Evolutionary conservation across 805 yeast genomes (phyloP).

Genomic region (Torulaspora quercuum): DNA sequence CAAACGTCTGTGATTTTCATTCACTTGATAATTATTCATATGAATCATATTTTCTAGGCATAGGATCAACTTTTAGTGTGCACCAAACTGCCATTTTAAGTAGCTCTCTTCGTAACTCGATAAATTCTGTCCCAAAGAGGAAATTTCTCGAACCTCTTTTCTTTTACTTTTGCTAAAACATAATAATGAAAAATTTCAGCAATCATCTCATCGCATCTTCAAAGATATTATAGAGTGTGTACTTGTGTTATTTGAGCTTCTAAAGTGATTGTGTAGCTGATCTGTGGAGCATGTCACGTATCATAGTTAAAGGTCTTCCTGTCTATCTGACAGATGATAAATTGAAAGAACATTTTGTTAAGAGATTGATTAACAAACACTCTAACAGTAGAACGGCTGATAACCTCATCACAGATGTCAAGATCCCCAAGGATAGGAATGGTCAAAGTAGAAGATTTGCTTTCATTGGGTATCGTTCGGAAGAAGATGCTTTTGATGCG

Average conservation of each 20-base stretch:
- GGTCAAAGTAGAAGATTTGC: conserved; percentile 94
- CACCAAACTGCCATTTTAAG: background rate
- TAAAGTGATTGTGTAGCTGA: too few relatives aligned
- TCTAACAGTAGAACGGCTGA: conserved; percentile 27
- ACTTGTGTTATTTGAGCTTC: too few relatives aligned
- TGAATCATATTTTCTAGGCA: too few relatives aligned
- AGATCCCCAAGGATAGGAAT: conserved; percentile 69
- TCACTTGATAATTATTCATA: too few relatives aligned
- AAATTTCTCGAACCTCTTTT: too few relatives aligned
- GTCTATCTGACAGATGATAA: conserved; percentile 70
- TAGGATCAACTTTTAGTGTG: too few relatives aligned
- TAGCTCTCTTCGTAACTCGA: too few relatives aligned
- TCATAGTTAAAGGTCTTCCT: conserved; percentile 89
- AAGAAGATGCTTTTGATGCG: conserved; percentile 72
- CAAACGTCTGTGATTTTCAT: too few relatives aligned
- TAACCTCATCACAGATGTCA: conserved; percentile 82
- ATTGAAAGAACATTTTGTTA: conserved; percentile 59
- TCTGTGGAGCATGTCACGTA: conserved; percentile 74
- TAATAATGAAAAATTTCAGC: conserved; percentile 16
- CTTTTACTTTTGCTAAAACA: conserved; percentile 3
- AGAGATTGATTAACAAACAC: conserved; percentile 31
- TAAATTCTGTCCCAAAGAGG: too few relatives aligned
- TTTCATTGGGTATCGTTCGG: conserved; percentile 79
- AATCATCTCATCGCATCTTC: conserved; percentile 27
- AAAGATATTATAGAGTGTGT: too few relatives aligned